These are phyloP conservation scores for Paramecium biaurelia DNA, from an alignment of 73 alveolate genomes.

Conservation along the genomic window DNA sequence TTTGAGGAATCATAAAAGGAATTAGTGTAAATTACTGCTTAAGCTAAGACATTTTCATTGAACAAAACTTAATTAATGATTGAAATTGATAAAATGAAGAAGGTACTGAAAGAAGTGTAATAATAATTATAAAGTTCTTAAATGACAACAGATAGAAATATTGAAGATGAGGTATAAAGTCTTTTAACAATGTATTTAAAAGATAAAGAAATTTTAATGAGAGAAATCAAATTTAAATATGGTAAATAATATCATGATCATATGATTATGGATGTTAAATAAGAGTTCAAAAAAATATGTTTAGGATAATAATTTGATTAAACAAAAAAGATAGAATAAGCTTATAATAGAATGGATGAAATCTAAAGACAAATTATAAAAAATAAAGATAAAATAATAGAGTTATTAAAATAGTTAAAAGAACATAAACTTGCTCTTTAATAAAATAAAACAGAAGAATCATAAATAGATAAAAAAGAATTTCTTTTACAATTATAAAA, in stretches of 20 bases:
- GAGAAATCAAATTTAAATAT: slow-evolving; percentile 38
- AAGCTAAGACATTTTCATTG: neutral
- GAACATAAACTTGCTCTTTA: neutral
- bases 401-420: neutral
- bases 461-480: slow-evolving; percentile 24
- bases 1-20: neutral
- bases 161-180: neutral
- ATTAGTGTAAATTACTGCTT: neutral
- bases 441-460: neutral
- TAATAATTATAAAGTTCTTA: neutral
- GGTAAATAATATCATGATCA: slow-evolving; percentile 54
- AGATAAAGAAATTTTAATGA: slow-evolving; percentile 32
- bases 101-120: neutral
- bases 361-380: neutral
- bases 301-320: neutral
- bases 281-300: slow-evolving; percentile 35
- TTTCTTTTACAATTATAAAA: slow-evolving; percentile 8
- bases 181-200: slow-evolving; percentile 2
- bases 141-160: neutral
- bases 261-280: slow-evolving; percentile 32
- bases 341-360: neutral
- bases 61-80: neutral
- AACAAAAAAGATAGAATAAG: neutral
- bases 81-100: neutral
- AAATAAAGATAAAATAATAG: neutral